Evolutionary conservation across 1,284 basidiomycete genomes (phyloP), one percentile per base, ranked within the genome.

Genomic region (Tetrapyrgos nigripes): DNA sequence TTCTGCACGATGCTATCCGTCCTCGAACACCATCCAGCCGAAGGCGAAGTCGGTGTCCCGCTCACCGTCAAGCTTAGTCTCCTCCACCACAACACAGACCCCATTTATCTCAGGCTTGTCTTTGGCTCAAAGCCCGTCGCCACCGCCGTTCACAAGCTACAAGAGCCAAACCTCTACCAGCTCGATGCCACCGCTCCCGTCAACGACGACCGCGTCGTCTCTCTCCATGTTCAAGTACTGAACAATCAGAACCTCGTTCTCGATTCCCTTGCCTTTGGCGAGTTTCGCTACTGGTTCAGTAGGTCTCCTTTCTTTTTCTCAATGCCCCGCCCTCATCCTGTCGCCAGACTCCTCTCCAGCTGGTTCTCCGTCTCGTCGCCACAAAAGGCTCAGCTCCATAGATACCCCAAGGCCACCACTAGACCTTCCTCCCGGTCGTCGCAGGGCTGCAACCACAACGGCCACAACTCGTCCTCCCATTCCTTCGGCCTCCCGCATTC

Each of bases 191-290:
- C 74, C 19, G 80, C 81, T 0, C 88, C 89, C 9, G 70, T 78
- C 14, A 76, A 83, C 43, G 62, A 70, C 28, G 53, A 73, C 67
- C n/a, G 62, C 73, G 28, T 13, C 4, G 80, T 87, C 21, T 75
- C 79, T 4, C 75, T 92, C 50, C 81, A 83, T 6, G 83, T 89
- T 14, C 87, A 91, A 68, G 87, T 85, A 8, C 73, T 92, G 55
- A 80, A 84, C 68, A 71, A 77, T 37, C 73, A 81, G 23, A 81
- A 83, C 56, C 65, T 70, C 4, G 69, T 90, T 28, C 68, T 91
- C 14, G 88, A 91, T 65, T 81, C 85, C 0, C 79, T 86, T 56
- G 77, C 84, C 35, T 86, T 93, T 76, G 86, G 92, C 67, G 79
- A 87, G 68, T 88, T 94, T 76, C 79, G 82, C n/a, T 92, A 90